Evolutionary conservation across 768 basidiomycete species (phyloP), one percentile per base, ranked within the genome.

Genomic region (Pleurotus cornucopiae): DNA sequence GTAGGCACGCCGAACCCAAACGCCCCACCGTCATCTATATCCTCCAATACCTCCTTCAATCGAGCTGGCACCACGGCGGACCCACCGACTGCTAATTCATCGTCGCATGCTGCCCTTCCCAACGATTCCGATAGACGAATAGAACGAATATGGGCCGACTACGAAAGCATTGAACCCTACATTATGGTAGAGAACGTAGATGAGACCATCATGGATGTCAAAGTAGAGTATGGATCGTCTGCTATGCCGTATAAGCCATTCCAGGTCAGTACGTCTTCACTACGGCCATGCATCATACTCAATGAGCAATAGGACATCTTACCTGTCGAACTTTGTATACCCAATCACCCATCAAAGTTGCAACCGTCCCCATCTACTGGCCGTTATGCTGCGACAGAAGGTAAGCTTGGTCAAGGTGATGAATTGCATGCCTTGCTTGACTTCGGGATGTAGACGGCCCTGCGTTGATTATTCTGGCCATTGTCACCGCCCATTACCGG

Each of bases 401-500:
- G 88, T 85, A 54, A 34, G 59, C 38, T n/a, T 5, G 6, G 30
- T 3, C 9, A 34, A 3, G 4, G 41, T 25, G 13, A 44, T 38
- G 14, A 46, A 18, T 5, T 34, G 9, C 30, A 26, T 18, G n/a
- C n/a, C 38, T 4, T 6, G 18, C 25, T 23, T 37, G 54, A 59
- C 37, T 3, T 46, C 26, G n/a, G 23, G 21, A 21, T 14, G 40
- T 54, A 94, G 92, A 97, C 68, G 94, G 94, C 0, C 89, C 94
- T 2, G 89, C 94, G 0, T 75, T 98, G 18, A 84, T 98, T 52
- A 82, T 98, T 26, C 81, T 98, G 18, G 88, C 94, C 0, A 76
- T 98, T 4, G 78, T 97, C 23, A 89, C 89, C 21, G 85, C 94
- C 13, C 95, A 95, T 62, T 81, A 98, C 20, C 83, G 97, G 37